These are phyloP conservation scores for Hydnomerulius pinastri DNA, from an alignment of 768 basidiomycete genomes.

Conservation along the genomic window DNA sequence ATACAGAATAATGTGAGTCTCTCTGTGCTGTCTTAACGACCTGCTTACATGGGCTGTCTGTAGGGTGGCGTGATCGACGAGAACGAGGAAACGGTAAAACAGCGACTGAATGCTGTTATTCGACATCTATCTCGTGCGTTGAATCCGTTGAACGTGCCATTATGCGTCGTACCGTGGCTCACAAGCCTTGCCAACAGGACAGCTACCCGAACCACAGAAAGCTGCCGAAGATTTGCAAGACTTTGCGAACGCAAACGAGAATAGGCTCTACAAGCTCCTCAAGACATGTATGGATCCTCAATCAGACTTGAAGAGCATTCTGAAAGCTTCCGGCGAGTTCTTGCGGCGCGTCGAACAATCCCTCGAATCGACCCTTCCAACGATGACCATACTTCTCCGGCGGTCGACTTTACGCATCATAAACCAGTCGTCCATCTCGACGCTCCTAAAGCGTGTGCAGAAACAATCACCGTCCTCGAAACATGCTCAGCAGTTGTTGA, in stretches of 20 bases:
- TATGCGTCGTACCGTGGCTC: neutral
- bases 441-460: conserved; percentile 69
- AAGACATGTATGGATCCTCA: conserved; percentile 82
- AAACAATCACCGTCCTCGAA: conserved; percentile 44
- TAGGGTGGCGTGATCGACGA: conserved; percentile 92
- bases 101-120: conserved; percentile 54
- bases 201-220: conserved; percentile 70
- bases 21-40: neutral
- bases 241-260: conserved; percentile 89
- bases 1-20: conserved; percentile 80
- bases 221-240: conserved; percentile 74
- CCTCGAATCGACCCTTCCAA: conserved; percentile 57
- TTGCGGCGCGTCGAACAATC: conserved; percentile 73
- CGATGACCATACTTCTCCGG: conserved; percentile 72
- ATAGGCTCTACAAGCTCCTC: conserved; percentile 80
- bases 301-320: conserved; percentile 75
- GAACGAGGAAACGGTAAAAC: conserved; percentile 64
- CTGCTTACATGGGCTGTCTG: neutral
- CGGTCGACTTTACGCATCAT: conserved; percentile 70
- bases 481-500: conserved; percentile 54
- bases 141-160: neutral
- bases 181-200: conserved; percentile 32
- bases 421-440: conserved; percentile 85
- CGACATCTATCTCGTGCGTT: conserved; percentile 62
- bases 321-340: conserved; percentile 85